Evolutionary conservation across 2,329 filamentous ascomycete species (phyloP).

Genomic region (Alternaria arbusti): DNA sequence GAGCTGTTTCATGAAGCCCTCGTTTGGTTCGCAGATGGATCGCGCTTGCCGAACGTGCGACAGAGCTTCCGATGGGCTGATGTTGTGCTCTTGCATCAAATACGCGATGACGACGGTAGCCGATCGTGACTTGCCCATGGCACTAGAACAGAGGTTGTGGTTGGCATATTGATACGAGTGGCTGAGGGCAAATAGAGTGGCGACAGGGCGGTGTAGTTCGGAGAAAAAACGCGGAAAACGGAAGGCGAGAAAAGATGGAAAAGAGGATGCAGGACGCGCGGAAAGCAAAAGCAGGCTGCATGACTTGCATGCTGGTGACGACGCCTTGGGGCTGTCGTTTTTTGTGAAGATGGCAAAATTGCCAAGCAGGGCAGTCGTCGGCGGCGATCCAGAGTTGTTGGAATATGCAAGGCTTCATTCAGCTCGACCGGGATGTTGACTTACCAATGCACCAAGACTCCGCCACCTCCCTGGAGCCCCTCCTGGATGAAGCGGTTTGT

Average conservation of each 20-base stretch:
- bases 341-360: constrained; percentile 43
- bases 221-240: constrained; percentile 21
- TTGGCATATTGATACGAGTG: constrained; percentile 45
- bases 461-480: constrained; percentile 67
- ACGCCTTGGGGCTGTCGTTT: constrained; percentile 3
- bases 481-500: constrained; percentile 84
- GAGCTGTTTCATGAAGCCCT: constrained; percentile 89
- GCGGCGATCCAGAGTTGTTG: constrained; percentile 38
- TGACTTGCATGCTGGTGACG: constrained; percentile 15
- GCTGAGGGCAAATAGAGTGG: constrained; percentile 35
- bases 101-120: constrained; percentile 85
- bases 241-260: constrained; percentile 19
- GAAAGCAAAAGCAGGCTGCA: constrained; percentile 18
- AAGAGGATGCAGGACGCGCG: constrained; percentile 31
- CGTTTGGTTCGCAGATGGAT: constrained; percentile 84
- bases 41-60: constrained; percentile 72
- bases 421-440: constrained; percentile 51
- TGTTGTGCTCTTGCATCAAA: constrained; percentile 67
- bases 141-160: constrained; percentile 62
- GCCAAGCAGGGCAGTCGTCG: constrained; percentile 37
- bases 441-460: constrained; percentile 75
- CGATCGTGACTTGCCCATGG: constrained; percentile 95
- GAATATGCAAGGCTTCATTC: constrained; percentile 42
- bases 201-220: constrained; percentile 45
- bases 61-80: constrained; percentile 69